These are phyloP conservation scores for Echium plantagineum DNA, from an alignment of 257 asterid genomes.

Conservation along the genomic window DNA sequence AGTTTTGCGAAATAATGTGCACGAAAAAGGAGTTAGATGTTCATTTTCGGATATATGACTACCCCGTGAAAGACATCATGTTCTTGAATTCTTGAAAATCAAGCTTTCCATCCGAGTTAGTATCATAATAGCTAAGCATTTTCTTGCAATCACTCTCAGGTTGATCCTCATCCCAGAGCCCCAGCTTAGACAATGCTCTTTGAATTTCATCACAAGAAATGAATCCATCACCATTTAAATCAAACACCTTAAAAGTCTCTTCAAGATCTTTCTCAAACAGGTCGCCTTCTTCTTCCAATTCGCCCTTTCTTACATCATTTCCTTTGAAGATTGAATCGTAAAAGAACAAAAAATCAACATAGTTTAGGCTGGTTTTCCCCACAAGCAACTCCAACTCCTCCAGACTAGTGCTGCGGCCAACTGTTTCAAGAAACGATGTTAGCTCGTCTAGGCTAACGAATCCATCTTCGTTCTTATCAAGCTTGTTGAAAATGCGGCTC, in stretches of 20 bases:
- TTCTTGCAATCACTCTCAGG: constrained; percentile 3
- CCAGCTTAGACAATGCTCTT: constrained; percentile 8
- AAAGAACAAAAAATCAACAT: constrained; percentile 22
- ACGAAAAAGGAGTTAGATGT: no score
- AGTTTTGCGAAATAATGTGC: no score
- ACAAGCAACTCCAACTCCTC: constrained; percentile 19
- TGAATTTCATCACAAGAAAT: constrained; percentile 11
- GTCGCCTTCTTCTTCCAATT: background rate
- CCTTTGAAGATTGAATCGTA: constrained; percentile 14
- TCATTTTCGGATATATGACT: no score
- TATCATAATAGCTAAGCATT: constrained; percentile 10
- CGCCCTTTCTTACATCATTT: background rate
- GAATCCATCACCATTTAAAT: constrained; percentile 15
- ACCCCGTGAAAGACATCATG: constrained; percentile 8
- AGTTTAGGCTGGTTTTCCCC: constrained; percentile 19
- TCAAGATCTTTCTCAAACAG: constrained; percentile 8
- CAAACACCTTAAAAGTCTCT: constrained; percentile 20
- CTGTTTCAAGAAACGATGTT: constrained; percentile 15
- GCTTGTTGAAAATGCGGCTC: constrained; percentile 17
- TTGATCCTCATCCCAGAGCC: constrained; percentile 6
- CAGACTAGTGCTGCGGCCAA: constrained; percentile 13
- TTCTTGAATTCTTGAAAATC: constrained; percentile 19
- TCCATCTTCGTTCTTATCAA: constrained; percentile 25
- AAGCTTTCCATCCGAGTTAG: constrained; percentile 14
- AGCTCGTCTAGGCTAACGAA: constrained; percentile 23